Base-by-base conservation (phyloP, 139 green algal species). In the Micractinium conductrix region DNA sequence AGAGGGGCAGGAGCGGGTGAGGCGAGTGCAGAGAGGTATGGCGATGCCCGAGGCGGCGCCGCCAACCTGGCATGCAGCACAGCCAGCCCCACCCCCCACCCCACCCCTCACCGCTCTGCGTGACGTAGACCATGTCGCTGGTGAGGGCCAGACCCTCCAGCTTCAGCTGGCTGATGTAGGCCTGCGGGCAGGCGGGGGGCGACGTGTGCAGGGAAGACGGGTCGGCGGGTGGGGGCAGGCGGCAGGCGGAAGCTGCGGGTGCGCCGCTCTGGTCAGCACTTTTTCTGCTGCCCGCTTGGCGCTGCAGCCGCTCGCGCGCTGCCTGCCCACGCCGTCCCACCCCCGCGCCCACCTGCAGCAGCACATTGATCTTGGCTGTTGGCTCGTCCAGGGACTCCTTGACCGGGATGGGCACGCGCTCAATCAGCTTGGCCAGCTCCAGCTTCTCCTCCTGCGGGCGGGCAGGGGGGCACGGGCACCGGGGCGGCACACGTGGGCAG, bases 321-420 rank as follows among this genome's bases (percentile, higher is more conserved):
- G 62, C 30, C 7, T 38, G 30, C 62, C 28, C 3, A 38, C 6
- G 62, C 9, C 30, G 30, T n/a, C 63, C 12, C 63, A 71, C 28
- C 37, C 68, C 26, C 30, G 1, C 0, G 6, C 74, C 12, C 71
- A 94, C 92, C 92, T 96, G 95, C 87, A 99, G 87, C 78, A 99
- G 92, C 83, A 98, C 94, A 88, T 98, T 99, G 91, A 98, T 96
- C 90, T 99, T 99, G 83, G 97, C 97, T 2, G 91, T 94, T 1
- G 97, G 97, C 86, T 99, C 97, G 68, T 99, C 97, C 78, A 99
- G 91, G 68, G 50, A 85, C 89, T 99, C 97, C 92, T 99, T 99
- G 35, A 99, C 93, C 33, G 97, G 97, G 68, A 99, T 98, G 81
- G 97, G 97, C 81, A 99, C 97, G 2, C 97, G 90, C 83, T 99